phyloP scores from a whole-genome alignment of 2,329 filamentous ascomycete species.

The Hypoxylon sp. region DNA sequence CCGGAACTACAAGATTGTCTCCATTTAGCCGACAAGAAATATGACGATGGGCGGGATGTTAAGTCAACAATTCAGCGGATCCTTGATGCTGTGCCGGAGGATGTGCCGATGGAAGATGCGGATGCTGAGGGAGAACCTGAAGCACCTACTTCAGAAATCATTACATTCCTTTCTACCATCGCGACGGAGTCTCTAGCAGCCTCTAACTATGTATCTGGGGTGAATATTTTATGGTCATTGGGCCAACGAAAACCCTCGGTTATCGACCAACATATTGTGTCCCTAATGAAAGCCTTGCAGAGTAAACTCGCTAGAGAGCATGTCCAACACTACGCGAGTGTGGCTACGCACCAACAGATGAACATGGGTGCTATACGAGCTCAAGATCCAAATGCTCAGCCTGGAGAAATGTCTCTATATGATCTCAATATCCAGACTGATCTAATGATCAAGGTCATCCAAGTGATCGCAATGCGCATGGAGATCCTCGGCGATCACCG shows the following conservation, averaged over 20 bases:
- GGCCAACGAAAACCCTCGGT: slow-evolving; percentile 87
- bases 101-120: slow-evolving; percentile 79
- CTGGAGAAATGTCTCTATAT: slow-evolving; percentile 76
- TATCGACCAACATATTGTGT: slow-evolving; percentile 89
- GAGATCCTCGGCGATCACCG: slow-evolving; percentile 91
- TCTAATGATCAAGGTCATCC: slow-evolving; percentile 94
- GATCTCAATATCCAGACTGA: slow-evolving; percentile 91
- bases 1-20: slow-evolving; percentile 94
- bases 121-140: slow-evolving; percentile 90
- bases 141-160: slow-evolving; percentile 86
- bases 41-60: slow-evolving; percentile 78
- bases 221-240: slow-evolving; percentile 94
- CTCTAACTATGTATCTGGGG: slow-evolving; percentile 85
- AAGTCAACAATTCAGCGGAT: slow-evolving; percentile 84
- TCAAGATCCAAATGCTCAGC: slow-evolving; percentile 69
- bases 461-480: slow-evolving; percentile 92
- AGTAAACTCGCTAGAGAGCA: slow-evolving; percentile 94
- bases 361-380: slow-evolving; percentile 58
- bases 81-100: slow-evolving; percentile 89
- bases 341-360: slow-evolving; percentile 66
- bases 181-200: slow-evolving; percentile 89
- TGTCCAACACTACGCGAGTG: slow-evolving; percentile 79
- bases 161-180: slow-evolving; percentile 85
- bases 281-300: slow-evolving; percentile 94
- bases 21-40: slow-evolving; percentile 79